A percentile compares a stretch with the other conserved stretches of the same genome.
These are phyloP conservation scores for Plasmodium vivax DNA, from an alignment of 169 alveolate genomes.

Conservation along the genomic window DNA sequence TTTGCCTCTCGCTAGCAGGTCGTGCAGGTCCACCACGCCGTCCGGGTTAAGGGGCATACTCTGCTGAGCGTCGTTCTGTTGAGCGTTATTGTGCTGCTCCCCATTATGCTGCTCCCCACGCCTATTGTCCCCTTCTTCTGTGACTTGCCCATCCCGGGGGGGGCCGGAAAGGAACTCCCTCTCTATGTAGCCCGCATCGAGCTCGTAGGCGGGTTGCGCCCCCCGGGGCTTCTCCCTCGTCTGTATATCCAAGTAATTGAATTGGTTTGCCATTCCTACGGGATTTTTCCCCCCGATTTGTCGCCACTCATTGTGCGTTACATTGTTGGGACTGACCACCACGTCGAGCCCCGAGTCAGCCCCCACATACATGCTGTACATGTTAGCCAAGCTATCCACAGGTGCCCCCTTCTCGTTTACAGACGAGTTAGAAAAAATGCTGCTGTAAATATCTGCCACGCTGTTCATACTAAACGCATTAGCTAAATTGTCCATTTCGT, in stretches of 20 bases:
- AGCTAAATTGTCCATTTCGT: background rate
- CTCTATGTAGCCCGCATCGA: slow-evolving; percentile 16
- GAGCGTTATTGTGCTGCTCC: background rate
- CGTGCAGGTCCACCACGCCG: slow-evolving; percentile 12
- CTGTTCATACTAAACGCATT: background rate
- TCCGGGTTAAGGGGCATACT: background rate
- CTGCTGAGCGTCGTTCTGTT: background rate
- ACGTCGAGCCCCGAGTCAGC: background rate
- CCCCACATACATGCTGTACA: background rate
- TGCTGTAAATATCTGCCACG: slow-evolving; percentile 40
- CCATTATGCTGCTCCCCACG: no score
- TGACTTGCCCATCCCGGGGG: background rate
- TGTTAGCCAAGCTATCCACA: background rate
- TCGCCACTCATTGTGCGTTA: background rate
- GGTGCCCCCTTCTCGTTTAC: background rate
- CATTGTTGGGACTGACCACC: background rate
- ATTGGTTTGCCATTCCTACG: background rate
- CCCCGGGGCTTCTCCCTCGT: background rate
- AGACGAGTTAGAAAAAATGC: slow-evolving; percentile 7
- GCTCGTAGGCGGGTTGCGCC: slow-evolving; percentile 2
- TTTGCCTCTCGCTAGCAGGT: background rate
- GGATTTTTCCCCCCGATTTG: background rate
- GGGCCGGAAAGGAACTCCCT: slow-evolving; percentile 8
- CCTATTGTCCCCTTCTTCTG: background rate
- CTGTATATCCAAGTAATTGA: background rate